A percentile compares a stretch with the other conserved stretches of the same genome.
Evolutionary conservation across 352 stramenopile species (phyloP).

Genomic region (Globisporangium cystogenes): DNA sequence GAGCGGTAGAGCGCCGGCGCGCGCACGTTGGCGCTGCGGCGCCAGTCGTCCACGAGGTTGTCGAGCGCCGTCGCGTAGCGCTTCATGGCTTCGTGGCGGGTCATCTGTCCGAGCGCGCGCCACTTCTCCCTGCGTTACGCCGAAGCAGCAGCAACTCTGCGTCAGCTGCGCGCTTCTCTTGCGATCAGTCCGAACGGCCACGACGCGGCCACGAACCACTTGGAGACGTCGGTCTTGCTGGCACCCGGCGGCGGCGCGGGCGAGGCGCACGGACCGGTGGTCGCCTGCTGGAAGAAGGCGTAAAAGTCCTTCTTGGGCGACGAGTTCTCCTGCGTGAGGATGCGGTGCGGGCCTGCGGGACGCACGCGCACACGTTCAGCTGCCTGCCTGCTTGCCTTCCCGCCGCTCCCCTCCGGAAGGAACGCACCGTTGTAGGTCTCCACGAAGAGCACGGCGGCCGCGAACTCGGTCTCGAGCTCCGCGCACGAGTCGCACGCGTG

Average conservation of each 20-base stretch:
- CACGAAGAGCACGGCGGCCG: conserved; percentile 68
- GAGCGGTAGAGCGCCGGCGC: conserved; percentile 10
- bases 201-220: conserved; percentile 23
- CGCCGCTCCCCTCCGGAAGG: not conserved
- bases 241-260: conserved; percentile 23
- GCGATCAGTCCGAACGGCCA: too few relatives aligned
- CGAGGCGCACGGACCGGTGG: conserved; percentile 42
- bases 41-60: conserved; percentile 80
- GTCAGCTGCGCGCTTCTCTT: not conserved
- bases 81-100: conserved; percentile 73
- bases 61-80: conserved; percentile 69
- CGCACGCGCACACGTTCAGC: too few relatives aligned
- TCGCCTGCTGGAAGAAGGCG: conserved; percentile 73
- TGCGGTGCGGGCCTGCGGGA: conserved; percentile 49
- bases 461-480: conserved; percentile 70
- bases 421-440: conserved; percentile 60
- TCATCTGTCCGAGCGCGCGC: conserved; percentile 58
- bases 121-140: conserved; percentile 51
- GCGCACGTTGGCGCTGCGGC: conserved; percentile 44
- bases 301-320: conserved; percentile 78
- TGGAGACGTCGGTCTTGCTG: conserved; percentile 50
- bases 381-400: too few relatives aligned
- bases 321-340: conserved; percentile 67
- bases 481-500: conserved; percentile 40
- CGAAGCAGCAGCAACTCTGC: not conserved